These are phyloP conservation scores for Metschnikowia continentalis DNA, from an alignment of 805 yeast genomes.

Conservation along the genomic window DNA sequence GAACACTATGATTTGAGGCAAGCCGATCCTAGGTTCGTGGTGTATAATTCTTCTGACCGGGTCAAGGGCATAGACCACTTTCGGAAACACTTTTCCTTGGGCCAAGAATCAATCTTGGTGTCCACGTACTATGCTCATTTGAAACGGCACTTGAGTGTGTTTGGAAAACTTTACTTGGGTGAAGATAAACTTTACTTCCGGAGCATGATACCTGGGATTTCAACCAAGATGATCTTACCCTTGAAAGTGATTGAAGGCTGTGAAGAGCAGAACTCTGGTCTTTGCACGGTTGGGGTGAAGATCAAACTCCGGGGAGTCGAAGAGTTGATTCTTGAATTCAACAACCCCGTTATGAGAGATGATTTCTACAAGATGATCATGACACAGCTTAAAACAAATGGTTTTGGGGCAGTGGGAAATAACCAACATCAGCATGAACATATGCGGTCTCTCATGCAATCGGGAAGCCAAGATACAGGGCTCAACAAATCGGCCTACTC, in stretches of 20 bases:
- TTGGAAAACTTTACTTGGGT: constrained; percentile 80
- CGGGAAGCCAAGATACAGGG: constrained; percentile 3
- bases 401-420: constrained; percentile 40
- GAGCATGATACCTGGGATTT: constrained; percentile 71
- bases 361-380: constrained; percentile 61
- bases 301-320: constrained; percentile 70
- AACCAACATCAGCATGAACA: constrained; percentile 3
- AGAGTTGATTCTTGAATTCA: constrained; percentile 73
- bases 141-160: constrained; percentile 67
- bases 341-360: constrained; percentile 59
- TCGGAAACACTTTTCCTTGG: constrained; percentile 60
- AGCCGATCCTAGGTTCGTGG: constrained; percentile 46
- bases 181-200: constrained; percentile 69
- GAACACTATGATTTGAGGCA: constrained; percentile 49
- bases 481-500: constrained; percentile 8
- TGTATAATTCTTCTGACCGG: constrained; percentile 42
- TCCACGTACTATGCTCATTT: constrained; percentile 71
- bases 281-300: constrained; percentile 59
- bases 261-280: constrained; percentile 27
- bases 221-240: constrained; percentile 81
- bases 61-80: constrained; percentile 54
- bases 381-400: constrained; percentile 18
- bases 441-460: constrained; percentile 7
- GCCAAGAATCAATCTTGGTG: constrained; percentile 46
- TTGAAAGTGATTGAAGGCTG: constrained; percentile 66